Evolutionary conservation across 169 alveolate species (phyloP).

Genomic region (Eimeria maxima): DNA sequence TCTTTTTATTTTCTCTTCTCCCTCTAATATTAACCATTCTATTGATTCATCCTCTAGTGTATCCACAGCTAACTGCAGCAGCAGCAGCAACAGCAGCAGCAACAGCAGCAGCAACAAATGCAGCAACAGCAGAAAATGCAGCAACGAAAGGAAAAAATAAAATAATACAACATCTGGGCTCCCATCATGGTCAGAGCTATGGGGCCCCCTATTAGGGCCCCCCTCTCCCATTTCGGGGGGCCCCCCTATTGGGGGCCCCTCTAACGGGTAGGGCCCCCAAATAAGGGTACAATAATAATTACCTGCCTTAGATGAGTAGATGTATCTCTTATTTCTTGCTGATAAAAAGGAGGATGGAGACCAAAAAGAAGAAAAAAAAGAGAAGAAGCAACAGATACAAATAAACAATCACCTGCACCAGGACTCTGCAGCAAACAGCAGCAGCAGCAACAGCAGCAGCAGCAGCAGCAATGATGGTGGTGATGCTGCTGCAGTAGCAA

Average conservation of each 20-base stretch:
- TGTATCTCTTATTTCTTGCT: too few species aligned
- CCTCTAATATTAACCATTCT: slow-evolving; percentile 1
- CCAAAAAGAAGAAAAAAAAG: background rate
- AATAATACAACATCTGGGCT: background rate
- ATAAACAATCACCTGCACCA: slow-evolving; percentile 67
- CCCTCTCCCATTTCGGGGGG: too few species aligned
- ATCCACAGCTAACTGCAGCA: slow-evolving; percentile 26
- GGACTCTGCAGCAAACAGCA: slow-evolving; percentile 36
- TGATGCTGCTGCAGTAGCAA: too few species aligned
- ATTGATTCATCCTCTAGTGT: slow-evolving; percentile 31
- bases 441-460: background rate
- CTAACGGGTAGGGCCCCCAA: too few species aligned
- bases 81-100: slow-evolving; percentile 6
- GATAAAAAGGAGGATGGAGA: too few species aligned
- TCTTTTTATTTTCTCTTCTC: slow-evolving; percentile 32
- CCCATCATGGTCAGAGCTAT: too few species aligned
- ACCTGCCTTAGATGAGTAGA: too few species aligned
- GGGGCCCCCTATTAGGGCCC: too few species aligned
- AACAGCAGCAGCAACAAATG: slow-evolving; percentile 19
- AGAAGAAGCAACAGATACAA: slow-evolving; percentile 48
- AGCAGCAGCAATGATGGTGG: too few species aligned
- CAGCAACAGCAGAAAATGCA: background rate
- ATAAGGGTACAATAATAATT: too few species aligned
- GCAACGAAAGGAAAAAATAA: background rate
- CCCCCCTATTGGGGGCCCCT: too few species aligned